A percentile compares a stretch with the other conserved stretches of the same genome.
These are phyloP conservation scores for Fraxinus albicans DNA, from an alignment of 305 asterid species.

Conservation along the genomic window DNA sequence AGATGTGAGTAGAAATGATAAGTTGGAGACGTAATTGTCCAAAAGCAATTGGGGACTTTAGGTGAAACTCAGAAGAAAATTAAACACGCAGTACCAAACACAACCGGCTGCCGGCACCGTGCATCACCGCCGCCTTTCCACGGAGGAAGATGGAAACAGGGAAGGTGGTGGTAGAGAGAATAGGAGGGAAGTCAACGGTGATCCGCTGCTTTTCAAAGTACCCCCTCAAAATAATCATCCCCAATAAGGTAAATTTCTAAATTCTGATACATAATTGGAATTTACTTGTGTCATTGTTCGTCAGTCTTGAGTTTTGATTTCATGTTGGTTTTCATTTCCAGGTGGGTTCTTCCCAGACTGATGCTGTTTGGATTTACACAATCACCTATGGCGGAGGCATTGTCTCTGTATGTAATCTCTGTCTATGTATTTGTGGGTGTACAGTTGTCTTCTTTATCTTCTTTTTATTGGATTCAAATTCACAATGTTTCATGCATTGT, in stretches of 20 bases:
- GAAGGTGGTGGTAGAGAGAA: slow-evolving; percentile 71
- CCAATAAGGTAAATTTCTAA: slow-evolving; percentile 57
- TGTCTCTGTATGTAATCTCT: slow-evolving; percentile 60
- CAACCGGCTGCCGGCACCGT: not conserved
- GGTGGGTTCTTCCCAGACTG: slow-evolving; percentile 72
- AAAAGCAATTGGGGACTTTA: too few species aligned
- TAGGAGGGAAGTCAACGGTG: slow-evolving; percentile 64
- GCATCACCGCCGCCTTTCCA: not conserved
- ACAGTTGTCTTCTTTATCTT: not conserved
- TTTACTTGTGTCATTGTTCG: not conserved
- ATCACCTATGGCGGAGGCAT: slow-evolving; percentile 94
- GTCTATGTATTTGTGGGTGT: not conserved
- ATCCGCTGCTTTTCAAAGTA: slow-evolving; percentile 73
- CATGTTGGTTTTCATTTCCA: slow-evolving; percentile 24
- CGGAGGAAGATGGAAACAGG: slow-evolving; percentile 54
- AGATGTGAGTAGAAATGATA: too few species aligned
- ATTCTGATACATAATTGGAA: not conserved
- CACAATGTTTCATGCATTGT: not conserved
- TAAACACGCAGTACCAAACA: not conserved
- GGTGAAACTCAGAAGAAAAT: too few species aligned
- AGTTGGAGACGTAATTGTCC: too few species aligned
- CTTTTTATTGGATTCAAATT: not conserved
- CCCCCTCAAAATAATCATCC: slow-evolving; percentile 89
- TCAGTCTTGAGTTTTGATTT: not conserved
- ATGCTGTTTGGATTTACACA: slow-evolving; percentile 92